Evolutionary conservation across 2,329 filamentous ascomycete genomes (phyloP), one percentile per base, ranked within the genome.

Genomic region (Albifimbria verrucaria): DNA sequence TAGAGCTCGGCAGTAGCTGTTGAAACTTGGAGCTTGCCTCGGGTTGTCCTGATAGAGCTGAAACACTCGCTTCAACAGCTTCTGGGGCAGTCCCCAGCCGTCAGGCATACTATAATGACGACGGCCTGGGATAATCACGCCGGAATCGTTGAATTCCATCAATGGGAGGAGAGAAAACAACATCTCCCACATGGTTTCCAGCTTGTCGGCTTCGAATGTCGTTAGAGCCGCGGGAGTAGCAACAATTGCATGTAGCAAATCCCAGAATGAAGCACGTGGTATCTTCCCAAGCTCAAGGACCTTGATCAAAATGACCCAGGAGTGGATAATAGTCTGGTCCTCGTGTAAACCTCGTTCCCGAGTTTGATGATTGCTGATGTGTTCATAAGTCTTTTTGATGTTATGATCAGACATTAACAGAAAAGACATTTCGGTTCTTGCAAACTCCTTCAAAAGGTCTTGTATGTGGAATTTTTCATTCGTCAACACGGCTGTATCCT

Each of bases 141-240:
- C 86, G 12, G 64, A 60, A 49, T 75, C 72, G 59, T 85, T 78
- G 58, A 88, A 83, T 54, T 86, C 83, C 22, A 73, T 73, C 0
- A 88, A 69, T 1, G 86, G 85, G 7, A 88, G 71, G 2, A 88
- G 70, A 1, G 77, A 76, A 57, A 88, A 88, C 64, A 86, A 69
- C 20, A 70, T 72, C 52, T 76, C 73, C 86, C 86, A 88, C 4
- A 79, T 61, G 10, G 65, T 65, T 64, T 89, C 86, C 48, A 86
- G 76, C 1, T 66, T 61, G 17, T 71, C 68, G 7, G 73, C 76
- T 59, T 86, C 73, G 2, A 60, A 61, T 21, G 71, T 69, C 3
- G 67, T 65, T 2, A 69, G 59, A 21, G 67, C 52, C 10, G 68
- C 66, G 1, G 71, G 58, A 17, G 63, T 61, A 3, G 74, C 61